These are phyloP conservation scores for Chytriomyces hyalinus DNA, from an alignment of 192 early-diverging fungal species.

Conservation along the genomic window DNA sequence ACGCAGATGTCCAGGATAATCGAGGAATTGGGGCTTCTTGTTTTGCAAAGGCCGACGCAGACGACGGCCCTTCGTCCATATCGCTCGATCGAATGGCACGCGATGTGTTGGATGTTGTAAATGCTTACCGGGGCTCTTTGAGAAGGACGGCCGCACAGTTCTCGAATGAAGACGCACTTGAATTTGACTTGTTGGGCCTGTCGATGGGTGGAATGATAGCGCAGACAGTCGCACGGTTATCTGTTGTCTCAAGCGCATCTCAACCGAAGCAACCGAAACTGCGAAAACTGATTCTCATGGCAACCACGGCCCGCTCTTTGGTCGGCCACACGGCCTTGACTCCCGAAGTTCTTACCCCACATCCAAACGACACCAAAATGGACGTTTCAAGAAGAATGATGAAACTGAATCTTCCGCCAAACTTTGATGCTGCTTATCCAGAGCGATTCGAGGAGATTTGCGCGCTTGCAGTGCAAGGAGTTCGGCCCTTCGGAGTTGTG, in stretches of 20 bases:
- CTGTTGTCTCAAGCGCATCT: background rate
- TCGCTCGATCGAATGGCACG: conserved; percentile 6
- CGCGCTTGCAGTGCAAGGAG: background rate
- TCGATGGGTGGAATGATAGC: background rate
- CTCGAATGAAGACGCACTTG: background rate
- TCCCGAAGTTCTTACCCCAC: background rate
- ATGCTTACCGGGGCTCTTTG: background rate
- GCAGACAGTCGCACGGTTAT: background rate
- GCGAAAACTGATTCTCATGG: background rate
- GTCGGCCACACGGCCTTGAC: background rate
- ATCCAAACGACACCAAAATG: background rate
- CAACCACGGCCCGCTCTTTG: background rate
- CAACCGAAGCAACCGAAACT: background rate
- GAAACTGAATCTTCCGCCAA: background rate
- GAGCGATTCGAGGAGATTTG: background rate
- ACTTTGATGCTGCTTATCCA: background rate
- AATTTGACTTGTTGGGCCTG: conserved; percentile 8
- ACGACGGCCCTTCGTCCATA: background rate
- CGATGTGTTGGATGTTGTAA: background rate
- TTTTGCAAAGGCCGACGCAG: background rate
- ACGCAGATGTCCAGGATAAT: background rate
- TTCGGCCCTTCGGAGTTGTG: background rate
- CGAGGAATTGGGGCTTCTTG: background rate
- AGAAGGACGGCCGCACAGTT: no score
- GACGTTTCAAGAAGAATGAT: background rate